Base-by-base conservation (phyloP, 805 yeast genomes). In the Lipomyces starkeyi region DNA sequence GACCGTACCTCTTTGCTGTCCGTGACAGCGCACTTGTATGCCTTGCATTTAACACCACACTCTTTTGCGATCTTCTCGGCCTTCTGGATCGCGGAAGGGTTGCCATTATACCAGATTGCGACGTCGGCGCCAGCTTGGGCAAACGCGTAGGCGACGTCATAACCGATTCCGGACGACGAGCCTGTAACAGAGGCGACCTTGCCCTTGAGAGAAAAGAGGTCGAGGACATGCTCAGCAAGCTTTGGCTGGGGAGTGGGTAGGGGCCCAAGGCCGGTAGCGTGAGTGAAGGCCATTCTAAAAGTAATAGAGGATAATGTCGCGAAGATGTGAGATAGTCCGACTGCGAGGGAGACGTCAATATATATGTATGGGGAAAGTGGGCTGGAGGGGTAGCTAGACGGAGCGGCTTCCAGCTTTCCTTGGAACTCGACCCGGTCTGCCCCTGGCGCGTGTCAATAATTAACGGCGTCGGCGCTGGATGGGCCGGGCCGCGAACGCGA, bases 101-200 rank as follows among this genome's bases (percentile, higher is more conserved):
- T 84, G 67, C 86, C 81, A 77, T 85, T 86, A 82, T 84, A 87
- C 87, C 90, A 87, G 73, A 88, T 82, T 59, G 91, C 91, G 43
- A 92, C 86, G 70, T 89, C 89, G 9, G 96, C 97, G 62, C 97
- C 97, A 3, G 83, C 79, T 62, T 80, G 80, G 2, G 86, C 87
- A 55, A 84, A 77, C 25, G 84, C 86, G 43, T 76, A 74, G 29
- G 84, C 85, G 53, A 84, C 80, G 57, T 82, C 84, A 35, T 80
- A 81, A 0, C 87, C 88, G 67, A 85, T 85, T 6, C 88, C 88
- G 34, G 82, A 80, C 27, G 86, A 81, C 7, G 85, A 86, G 20
- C 88, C 88, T 13, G 88, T 82, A 57, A 84, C 75, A 20, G 82
- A 72, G 14, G 82, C 82, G 13, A 76, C 78, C 69, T 81, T 80